Base-by-base conservation (phyloP, 441 rosid species). In the Lepidium campestre region DNA sequence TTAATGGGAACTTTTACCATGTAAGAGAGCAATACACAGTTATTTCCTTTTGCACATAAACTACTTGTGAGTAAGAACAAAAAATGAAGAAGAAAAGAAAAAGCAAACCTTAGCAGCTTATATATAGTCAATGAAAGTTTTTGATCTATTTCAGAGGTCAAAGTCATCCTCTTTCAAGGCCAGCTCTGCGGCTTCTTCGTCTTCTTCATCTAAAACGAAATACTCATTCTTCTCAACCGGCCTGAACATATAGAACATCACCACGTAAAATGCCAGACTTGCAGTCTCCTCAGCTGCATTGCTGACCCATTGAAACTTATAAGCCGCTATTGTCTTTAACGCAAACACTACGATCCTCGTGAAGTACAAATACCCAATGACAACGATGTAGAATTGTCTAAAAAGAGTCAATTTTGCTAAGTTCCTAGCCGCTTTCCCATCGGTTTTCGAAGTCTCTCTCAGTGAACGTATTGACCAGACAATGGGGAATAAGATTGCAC, bases 261-360 rank as follows among this genome's bases (percentile, higher is more conserved):
- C 83, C 7, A 71, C 44, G 60, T 81, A 93, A 73, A 93, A 87
- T 12, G 74, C 81, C 54, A 89, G 36, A 73, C 91, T 84, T 1
- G 91, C 97, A 32, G 72, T 67, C 86, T 93, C 96, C 87, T 91
- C 96, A 1, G 96, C 96, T 0, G 85, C 91, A 82, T 82, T 82
- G 54, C 94, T 87, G 66, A 91, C 94, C 97, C 97, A 93, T 72
- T 80, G 90, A 67, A 79, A 93, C 80, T 85, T 89, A 25, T 93
- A 93, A 14, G 95, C 95, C 0, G 96, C 95, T 19, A 93, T 89
- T 0, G 97, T 87, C 90, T 78, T 89, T 7, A 93, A 63, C 1
- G 99, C 96, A 74, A 91, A 91, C 66, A 93, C 99, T 20, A 93
- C 97, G 18, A 91, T 93, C 68, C 99, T 78, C 0, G 99, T 93